A percentile compares a stretch with the other conserved stretches of the same genome.
phyloP scores from a whole-genome alignment of 2,329 filamentous ascomycete genomes.

The Apiospora pterosperma region DNA sequence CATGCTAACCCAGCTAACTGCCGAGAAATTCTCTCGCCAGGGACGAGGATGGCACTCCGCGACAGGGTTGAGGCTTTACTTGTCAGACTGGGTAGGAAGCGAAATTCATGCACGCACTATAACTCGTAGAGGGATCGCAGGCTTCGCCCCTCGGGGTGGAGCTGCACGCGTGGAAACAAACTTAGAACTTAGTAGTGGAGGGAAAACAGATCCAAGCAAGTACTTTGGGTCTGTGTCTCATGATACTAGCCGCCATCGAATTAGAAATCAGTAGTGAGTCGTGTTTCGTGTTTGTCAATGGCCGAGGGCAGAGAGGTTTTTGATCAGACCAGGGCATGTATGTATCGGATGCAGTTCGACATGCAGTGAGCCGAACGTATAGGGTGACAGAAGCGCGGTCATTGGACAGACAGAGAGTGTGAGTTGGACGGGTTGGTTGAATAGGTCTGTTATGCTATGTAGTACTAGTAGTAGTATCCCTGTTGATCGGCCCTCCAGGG shows the following conservation, averaged over 20 bases:
- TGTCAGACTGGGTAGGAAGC: neutral
- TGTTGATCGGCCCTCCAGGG: neutral
- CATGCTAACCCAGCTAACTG: neutral
- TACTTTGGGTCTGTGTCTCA: neutral
- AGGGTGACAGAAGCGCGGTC: neutral
- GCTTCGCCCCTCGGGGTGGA: neutral
- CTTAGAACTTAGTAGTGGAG: neutral
- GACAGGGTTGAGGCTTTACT: neutral
- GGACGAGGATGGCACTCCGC: neutral
- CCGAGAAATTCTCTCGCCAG: neutral
- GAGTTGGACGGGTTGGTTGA: neutral
- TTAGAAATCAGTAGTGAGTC: neutral
- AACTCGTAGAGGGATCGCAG: neutral
- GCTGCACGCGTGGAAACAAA: constrained; percentile 1
- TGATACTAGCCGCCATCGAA: neutral
- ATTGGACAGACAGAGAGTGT: neutral
- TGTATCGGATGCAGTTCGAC: neutral
- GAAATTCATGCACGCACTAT: neutral
- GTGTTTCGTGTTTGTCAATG: neutral
- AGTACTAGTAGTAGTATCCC: neutral
- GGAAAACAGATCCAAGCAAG: neutral
- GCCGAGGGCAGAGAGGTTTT: neutral
- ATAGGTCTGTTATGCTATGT: neutral
- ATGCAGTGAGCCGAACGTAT: neutral
- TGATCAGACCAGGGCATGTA: neutral